Evolutionary conservation across 495 filamentous ascomycete species (phyloP).

Genomic region (Penicillium bovifimosum): DNA sequence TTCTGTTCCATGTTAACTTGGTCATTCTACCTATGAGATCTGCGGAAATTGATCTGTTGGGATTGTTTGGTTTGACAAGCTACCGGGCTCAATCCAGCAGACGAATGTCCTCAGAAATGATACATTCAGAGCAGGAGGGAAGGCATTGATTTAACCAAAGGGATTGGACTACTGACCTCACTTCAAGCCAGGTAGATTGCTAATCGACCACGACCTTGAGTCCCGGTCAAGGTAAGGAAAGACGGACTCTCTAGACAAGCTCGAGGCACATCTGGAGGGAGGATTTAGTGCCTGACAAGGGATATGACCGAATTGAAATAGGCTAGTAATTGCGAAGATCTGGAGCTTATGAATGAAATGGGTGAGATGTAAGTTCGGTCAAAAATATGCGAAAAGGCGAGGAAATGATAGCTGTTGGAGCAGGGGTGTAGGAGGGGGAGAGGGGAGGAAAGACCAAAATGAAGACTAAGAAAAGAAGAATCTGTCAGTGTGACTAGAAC

Average conservation of each 20-base stretch:
- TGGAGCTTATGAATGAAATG: conserved; percentile 16
- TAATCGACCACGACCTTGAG: conserved; percentile 20
- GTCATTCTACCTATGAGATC: conserved; percentile 16
- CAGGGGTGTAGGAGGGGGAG: neutral
- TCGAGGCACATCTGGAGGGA: conserved; percentile 17
- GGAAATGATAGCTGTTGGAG: conserved; percentile 6
- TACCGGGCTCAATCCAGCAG: neutral
- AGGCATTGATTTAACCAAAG: neutral
- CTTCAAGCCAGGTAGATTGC: conserved; percentile 11
- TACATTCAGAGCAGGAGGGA: neutral
- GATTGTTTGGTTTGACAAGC: neutral
- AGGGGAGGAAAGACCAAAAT: neutral
- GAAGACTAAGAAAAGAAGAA: conserved; percentile 9
- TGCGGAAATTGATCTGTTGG: neutral
- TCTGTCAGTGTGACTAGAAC: conserved; percentile 5
- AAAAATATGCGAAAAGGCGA: conserved; percentile 16
- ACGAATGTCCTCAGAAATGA: neutral
- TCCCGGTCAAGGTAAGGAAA: conserved; percentile 17
- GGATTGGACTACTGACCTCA: conserved; percentile 15
- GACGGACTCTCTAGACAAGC: conserved; percentile 10
- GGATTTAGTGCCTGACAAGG: conserved; percentile 16
- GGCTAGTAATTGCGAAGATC: conserved; percentile 18
- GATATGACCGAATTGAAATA: conserved; percentile 7
- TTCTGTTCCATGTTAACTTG: conserved; percentile 33
- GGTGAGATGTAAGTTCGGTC: conserved; percentile 8